Evolutionary conservation across 2,329 filamentous ascomycete genomes (phyloP), one percentile per base, ranked within the genome.

Genomic region (Lachnellula hyalina): DNA sequence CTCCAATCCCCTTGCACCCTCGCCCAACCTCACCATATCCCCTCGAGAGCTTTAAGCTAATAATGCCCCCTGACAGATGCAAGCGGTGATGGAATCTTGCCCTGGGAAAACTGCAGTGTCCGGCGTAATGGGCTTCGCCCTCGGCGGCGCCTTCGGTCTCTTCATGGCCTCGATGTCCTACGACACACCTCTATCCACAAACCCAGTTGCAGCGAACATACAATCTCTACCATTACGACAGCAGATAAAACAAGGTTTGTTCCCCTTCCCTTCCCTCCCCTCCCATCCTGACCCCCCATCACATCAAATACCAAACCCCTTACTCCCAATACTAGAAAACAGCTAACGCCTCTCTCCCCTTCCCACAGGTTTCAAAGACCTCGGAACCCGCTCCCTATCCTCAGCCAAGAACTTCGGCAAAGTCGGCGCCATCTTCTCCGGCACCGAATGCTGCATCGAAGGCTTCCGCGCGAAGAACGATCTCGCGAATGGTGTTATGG

Each of bases 121-220:
- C 0, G 94, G 93, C 54, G 89, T 87, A 23, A 95, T 95, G 83
- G 94, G 94, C 15, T 96, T 96, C 67, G 94, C 86, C 38, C 86
- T 99, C 62, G 94, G 94, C 60, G 94, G 91, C 67, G 78, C 95
- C 44, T 99, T 99, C 65, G 94, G 94, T 64, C 81, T 97, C 67
- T 99, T 99, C 78, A 99, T 97, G 93, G 90, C 92, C 56, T 94
- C 89, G 90, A 99, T 99, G 94, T 87, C 90, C 73, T 99, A 99
- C 81, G 94, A 99, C 71, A 96, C 92, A 0, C 89, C 93, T 56
- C 86, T 91, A 48, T 73, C 75, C 38, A 64, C 72, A 44, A 73
- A 73, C 66, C 65, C 67, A 47, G 64, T 60, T 49, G 73, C 69
- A 62, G 68, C 64, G 23, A 71, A 76, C 47, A 67, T 85, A 57